Conservation (phyloP, 306 rosid genomes). For the Gastrolobium bilobum region DNA sequence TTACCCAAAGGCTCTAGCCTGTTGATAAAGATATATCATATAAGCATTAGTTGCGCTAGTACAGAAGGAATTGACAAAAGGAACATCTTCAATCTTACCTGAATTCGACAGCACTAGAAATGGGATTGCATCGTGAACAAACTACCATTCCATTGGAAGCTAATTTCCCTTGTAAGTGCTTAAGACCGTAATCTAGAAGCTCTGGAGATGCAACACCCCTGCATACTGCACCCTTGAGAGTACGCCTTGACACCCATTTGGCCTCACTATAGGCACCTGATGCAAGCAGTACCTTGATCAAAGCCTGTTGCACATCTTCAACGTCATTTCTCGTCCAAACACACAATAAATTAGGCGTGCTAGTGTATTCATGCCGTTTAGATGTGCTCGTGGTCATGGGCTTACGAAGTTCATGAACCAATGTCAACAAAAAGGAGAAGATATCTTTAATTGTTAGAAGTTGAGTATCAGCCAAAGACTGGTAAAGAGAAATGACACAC, state of each 20-base stretch:
- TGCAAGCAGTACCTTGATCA: constrained; percentile 65
- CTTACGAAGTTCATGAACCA: constrained; percentile 44
- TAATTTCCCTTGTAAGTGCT: constrained; percentile 63
- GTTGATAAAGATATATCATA: constrained; percentile 10
- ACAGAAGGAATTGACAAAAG: neutral
- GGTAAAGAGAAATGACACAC: constrained; percentile 66
- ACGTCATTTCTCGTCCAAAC: constrained; percentile 70
- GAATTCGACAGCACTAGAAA: constrained; percentile 63
- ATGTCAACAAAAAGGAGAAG: constrained; percentile 56
- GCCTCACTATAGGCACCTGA: constrained; percentile 44
- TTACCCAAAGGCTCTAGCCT: constrained; percentile 58
- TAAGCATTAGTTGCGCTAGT: neutral
- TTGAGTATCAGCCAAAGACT: constrained; percentile 58
- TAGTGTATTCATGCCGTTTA: constrained; percentile 9
- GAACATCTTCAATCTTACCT: constrained; percentile 52
- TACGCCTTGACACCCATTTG: constrained; percentile 65
- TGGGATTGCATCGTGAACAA: constrained; percentile 58
- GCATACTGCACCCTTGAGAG: constrained; percentile 70
- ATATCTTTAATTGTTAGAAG: constrained; percentile 69
- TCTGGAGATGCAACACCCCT: constrained; percentile 60
- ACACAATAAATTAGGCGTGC: constrained; percentile 50
- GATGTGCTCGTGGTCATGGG: constrained; percentile 30
- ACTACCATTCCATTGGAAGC: constrained; percentile 64
- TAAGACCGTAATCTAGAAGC: constrained; percentile 73
- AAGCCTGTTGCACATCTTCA: constrained; percentile 62